Conservation (phyloP, 345 rosid genomes). For the Nephelium lappaceum region DNA sequence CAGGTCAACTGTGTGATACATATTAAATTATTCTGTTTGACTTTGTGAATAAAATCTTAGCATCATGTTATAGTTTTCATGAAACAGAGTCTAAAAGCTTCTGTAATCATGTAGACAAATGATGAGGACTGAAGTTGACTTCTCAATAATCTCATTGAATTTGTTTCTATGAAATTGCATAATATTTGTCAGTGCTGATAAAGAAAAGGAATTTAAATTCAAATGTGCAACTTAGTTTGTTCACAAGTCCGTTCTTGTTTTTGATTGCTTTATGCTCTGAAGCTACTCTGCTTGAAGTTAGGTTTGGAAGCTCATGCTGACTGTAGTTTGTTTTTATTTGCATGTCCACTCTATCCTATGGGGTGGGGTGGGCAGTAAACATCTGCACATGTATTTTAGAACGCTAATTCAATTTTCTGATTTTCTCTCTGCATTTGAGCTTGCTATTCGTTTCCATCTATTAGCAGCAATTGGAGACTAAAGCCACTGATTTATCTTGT, state of each 20-base stretch:
- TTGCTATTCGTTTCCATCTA: conserved; percentile 5
- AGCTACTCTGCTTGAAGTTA: not conserved
- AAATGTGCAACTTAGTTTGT: not conserved
- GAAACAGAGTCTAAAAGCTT: not conserved
- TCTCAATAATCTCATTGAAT: not conserved
- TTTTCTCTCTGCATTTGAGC: conserved; percentile 8
- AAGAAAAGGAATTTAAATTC: not conserved
- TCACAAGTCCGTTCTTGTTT: conserved; percentile 15
- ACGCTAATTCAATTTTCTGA: not conserved
- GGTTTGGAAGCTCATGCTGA: not conserved
- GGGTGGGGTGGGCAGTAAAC: not conserved
- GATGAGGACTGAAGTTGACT: conserved; percentile 5
- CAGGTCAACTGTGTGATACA: conserved; percentile 10
- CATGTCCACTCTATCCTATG: not conserved
- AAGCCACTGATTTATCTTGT: conserved; percentile 22
- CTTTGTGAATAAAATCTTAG: conserved; percentile 1
- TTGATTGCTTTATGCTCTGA: not conserved
- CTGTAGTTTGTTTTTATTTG: conserved; percentile 3
- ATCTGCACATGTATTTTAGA: not conserved
- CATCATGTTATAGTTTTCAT: not conserved
- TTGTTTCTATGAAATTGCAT: conserved; percentile 4
- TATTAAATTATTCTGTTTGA: not conserved
- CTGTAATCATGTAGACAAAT: not conserved
- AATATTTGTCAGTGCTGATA: not conserved
- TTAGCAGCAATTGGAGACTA: conserved; percentile 9